Percentiles rank a stretch among this genome's conserved stretches.
Conservation (phyloP, 345 rosid genomes). For the Citrus unshiu region DNA sequence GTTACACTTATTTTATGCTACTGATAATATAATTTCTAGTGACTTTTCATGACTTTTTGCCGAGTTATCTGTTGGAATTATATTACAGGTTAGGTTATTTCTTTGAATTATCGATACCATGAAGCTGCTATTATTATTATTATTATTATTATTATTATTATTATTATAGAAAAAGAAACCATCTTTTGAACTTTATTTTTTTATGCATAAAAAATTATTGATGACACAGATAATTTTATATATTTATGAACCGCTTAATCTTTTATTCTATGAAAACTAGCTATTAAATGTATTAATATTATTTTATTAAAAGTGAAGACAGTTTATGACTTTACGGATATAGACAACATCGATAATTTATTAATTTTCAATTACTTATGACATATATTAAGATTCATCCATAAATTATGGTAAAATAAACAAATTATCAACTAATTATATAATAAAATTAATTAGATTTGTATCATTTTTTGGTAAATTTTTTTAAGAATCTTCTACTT, state of each 20-base stretch:
- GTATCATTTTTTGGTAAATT: background rate
- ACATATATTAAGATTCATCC: background rate
- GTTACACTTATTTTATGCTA: background rate
- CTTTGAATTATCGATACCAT: background rate
- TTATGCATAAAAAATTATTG: background rate
- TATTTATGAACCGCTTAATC: background rate
- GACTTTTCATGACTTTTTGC: background rate
- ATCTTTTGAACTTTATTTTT: background rate
- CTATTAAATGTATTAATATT: background rate
- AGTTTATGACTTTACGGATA: background rate
- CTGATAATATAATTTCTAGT: conserved; percentile 9
- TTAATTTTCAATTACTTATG: background rate
- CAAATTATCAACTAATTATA: background rate
- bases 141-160: background rate
- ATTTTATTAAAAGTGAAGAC: background rate
- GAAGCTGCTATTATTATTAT: background rate
- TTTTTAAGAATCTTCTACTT: background rate
- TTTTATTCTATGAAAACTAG: background rate
- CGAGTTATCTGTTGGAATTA: background rate
- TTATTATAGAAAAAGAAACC: background rate
- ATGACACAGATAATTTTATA: background rate
- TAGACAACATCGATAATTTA: background rate
- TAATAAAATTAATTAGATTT: too few species aligned
- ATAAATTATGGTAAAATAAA: background rate
- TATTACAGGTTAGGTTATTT: background rate